Conservation (phyloP, 2,329 filamentous ascomycete genomes). For the Epichloe sylvatica region DNA sequence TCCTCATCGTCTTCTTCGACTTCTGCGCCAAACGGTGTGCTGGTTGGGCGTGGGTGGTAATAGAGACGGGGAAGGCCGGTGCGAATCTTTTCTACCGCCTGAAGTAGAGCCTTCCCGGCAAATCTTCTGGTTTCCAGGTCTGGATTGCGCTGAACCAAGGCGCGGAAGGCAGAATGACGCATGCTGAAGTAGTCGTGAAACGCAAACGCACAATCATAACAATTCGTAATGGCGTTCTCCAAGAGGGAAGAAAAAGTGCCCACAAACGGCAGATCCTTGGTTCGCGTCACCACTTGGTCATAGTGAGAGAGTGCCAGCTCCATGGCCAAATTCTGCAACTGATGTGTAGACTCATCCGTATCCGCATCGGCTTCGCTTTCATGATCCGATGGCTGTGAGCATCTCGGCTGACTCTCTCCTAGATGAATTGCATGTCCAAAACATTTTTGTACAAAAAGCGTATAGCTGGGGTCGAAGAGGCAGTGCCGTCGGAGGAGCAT, state of each 20-base stretch:
- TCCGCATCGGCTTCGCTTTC: not conserved
- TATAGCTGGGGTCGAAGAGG: constrained; percentile 60
- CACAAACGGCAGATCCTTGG: constrained; percentile 54
- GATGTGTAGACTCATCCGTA: constrained; percentile 6
- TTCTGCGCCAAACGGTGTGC: constrained; percentile 2
- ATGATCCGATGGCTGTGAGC: not conserved
- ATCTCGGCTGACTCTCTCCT: constrained; percentile 15
- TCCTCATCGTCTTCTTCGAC: constrained; percentile 19
- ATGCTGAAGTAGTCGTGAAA: constrained; percentile 47
- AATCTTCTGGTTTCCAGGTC: constrained; percentile 41
- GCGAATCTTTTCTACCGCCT: constrained; percentile 39
- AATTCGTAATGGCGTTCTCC: constrained; percentile 33
- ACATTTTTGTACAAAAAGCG: constrained; percentile 49
- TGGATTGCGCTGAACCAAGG: constrained; percentile 49
- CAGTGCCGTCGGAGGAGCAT: constrained; percentile 62
- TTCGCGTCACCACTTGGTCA: constrained; percentile 60
- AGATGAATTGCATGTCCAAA: constrained; percentile 42
- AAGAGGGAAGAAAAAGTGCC: constrained; percentile 37
- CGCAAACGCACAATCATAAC: constrained; percentile 39
- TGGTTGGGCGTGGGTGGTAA: constrained; percentile 12
- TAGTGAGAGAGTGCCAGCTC: constrained; percentile 49
- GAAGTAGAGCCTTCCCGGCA: constrained; percentile 36
- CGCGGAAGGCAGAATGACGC: constrained; percentile 44
- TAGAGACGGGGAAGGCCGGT: constrained; percentile 33
- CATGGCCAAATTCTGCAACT: constrained; percentile 36